phyloP scores from a whole-genome alignment of 1,284 basidiomycete species.

The Pseudozyma sp. region DNA sequence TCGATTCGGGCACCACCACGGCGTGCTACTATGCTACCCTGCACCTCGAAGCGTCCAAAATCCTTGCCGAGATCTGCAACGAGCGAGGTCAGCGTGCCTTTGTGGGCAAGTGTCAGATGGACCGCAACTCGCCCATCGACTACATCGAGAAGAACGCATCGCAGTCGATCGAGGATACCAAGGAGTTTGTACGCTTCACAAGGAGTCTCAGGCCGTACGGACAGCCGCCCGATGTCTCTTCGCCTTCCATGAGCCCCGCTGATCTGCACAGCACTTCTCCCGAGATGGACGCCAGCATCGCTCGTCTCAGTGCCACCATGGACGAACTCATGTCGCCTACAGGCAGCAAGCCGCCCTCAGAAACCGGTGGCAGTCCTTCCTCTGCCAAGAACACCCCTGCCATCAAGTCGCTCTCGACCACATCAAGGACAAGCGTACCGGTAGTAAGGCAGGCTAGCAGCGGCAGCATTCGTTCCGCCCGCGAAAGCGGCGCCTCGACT shows the following conservation, averaged over 20 bases:
- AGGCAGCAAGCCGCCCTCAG: conserved; percentile 39
- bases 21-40: conserved; percentile 90
- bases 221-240: conserved; percentile 46
- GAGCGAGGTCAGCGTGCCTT: conserved; percentile 84
- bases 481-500: conserved; percentile 45
- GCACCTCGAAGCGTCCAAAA: conserved; percentile 83
- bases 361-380: conserved; percentile 38
- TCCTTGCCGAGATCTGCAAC: conserved; percentile 81
- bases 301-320: conserved; percentile 55
- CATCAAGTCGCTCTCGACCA: conserved; percentile 13
- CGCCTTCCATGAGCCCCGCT: conserved; percentile 47
- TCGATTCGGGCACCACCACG: conserved; percentile 81
- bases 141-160: conserved; percentile 76
- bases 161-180: conserved; percentile 60
- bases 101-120: conserved; percentile 94
- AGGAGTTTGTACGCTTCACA: conserved; percentile 59
- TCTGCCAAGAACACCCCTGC: conserved; percentile 24
- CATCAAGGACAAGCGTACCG: conserved; percentile 12
- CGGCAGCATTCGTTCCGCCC: conserved; percentile 35
- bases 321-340: conserved; percentile 56
- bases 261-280: conserved; percentile 36
- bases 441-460: conserved; percentile 40
- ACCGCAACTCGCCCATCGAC: conserved; percentile 78
- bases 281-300: conserved; percentile 63
- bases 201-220: conserved; percentile 43